Evolutionary conservation across 2,329 filamentous ascomycete genomes (phyloP).

Genomic region (Claviceps africana): DNA sequence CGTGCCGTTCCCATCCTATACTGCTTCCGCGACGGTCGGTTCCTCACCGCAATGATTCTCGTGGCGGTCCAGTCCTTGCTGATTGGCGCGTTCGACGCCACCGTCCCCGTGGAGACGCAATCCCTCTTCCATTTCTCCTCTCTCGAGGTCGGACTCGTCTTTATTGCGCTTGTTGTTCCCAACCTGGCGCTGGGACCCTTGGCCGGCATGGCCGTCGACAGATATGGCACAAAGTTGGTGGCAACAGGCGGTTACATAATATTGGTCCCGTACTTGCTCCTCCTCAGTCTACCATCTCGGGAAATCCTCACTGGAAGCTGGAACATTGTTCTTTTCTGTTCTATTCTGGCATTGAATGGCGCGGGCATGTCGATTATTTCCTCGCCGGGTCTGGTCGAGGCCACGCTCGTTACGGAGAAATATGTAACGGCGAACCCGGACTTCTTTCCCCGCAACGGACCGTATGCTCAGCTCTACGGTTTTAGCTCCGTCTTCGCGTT

Average conservation of each 20-base stretch:
- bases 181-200: slow-evolving; percentile 1
- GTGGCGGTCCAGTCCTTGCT: neutral
- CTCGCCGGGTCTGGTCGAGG: slow-evolving; percentile 4
- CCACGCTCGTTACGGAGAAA: slow-evolving; percentile 1
- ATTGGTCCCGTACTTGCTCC: neutral
- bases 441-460: slow-evolving; percentile 6
- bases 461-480: slow-evolving; percentile 7
- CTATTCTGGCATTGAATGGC: neutral
- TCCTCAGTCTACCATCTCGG: neutral
- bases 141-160: neutral
- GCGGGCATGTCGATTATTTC: neutral
- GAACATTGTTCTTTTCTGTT: neutral
- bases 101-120: neutral
- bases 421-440: slow-evolving; percentile 5
- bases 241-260: slow-evolving; percentile 1
- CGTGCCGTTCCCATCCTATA: neutral
- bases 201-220: slow-evolving; percentile 3
- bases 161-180: neutral
- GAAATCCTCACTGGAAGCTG: neutral
- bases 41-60: neutral
- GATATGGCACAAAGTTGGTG: slow-evolving; percentile 3
- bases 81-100: neutral
- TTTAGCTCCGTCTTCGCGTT: slow-evolving; percentile 3
- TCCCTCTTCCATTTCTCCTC: neutral
- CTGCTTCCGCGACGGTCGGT: neutral